Conservation (phyloP, 148 eudicot species). For the Limonium bicolor region DNA sequence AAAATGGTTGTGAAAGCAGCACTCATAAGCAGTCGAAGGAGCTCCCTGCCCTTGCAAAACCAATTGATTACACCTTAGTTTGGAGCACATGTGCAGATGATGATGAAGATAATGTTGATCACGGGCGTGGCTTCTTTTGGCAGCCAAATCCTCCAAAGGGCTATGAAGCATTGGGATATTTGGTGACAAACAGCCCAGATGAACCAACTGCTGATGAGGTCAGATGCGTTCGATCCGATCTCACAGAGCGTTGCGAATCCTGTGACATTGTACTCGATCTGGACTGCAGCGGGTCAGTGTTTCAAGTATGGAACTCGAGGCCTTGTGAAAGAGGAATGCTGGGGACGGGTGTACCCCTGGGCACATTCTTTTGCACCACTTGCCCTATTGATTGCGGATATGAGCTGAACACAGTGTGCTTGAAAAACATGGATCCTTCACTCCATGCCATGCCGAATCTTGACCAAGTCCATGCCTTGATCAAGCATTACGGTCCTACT, state of each 20-base stretch:
- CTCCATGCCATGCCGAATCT: slow-evolving; percentile 66
- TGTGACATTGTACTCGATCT: slow-evolving; percentile 32
- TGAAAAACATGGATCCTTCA: slow-evolving; percentile 43
- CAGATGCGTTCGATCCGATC: slow-evolving; percentile 67
- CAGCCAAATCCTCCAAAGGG: slow-evolving; percentile 58
- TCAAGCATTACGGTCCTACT: slow-evolving; percentile 76
- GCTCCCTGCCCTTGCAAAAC: slow-evolving; percentile 48
- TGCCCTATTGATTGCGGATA: slow-evolving; percentile 16
- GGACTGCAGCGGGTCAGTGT: slow-evolving; percentile 12
- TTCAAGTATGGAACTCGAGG: slow-evolving; percentile 59
- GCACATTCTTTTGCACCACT: slow-evolving; percentile 69
- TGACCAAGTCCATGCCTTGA: slow-evolving; percentile 61
- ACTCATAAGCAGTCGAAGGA: too few species aligned
- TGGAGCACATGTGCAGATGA: too few species aligned
- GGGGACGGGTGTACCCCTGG: slow-evolving; percentile 54
- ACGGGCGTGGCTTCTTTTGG: slow-evolving; percentile 57
- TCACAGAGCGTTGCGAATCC: slow-evolving; percentile 56
- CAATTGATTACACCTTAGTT: slow-evolving; percentile 43
- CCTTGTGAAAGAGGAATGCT: slow-evolving; percentile 62
- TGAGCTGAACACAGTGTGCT: slow-evolving; percentile 38
- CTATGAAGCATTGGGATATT: slow-evolving; percentile 60
- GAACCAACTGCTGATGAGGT: slow-evolving; percentile 63
- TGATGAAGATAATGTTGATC: slow-evolving; percentile 19
- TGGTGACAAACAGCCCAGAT: slow-evolving; percentile 35
- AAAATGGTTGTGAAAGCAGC: too few species aligned